phyloP scores from a whole-genome alignment of 2,329 filamentous ascomycete genomes.

The Apiospora hydei region DNA sequence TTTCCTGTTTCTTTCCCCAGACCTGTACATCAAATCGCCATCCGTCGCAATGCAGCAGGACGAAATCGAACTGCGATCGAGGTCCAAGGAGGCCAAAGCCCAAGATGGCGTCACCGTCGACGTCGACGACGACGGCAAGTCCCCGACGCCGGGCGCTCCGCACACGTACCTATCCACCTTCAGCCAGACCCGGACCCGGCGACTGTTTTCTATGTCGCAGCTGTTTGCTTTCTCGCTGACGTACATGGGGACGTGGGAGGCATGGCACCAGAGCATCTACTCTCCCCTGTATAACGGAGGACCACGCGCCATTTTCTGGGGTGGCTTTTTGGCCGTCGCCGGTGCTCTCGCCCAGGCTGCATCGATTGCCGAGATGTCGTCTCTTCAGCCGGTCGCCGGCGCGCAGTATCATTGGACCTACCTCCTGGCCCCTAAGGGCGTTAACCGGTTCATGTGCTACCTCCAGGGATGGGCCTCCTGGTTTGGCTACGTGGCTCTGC shows the following conservation, averaged over 20 bases:
- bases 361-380: slow-evolving; percentile 5
- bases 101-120: background rate
- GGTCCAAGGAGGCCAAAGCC: background rate
- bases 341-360: background rate
- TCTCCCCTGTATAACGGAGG: background rate
- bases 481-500: slow-evolving; percentile 4
- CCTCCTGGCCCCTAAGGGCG: background rate
- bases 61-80: background rate
- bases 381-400: slow-evolving; percentile 1
- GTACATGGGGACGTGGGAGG: slow-evolving; percentile 8
- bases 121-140: background rate
- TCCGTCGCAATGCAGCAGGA: background rate
- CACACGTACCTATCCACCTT: background rate
- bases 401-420: background rate
- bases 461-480: slow-evolving; percentile 4
- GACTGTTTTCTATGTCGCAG: slow-evolving; percentile 8
- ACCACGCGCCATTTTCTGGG: slow-evolving; percentile 5
- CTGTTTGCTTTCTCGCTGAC: background rate
- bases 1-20: background rate
- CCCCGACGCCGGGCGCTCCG: background rate
- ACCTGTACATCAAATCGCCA: background rate
- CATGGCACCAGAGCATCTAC: slow-evolving; percentile 14
- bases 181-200: slow-evolving; percentile 17
- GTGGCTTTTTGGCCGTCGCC: background rate
- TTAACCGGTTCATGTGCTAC: slow-evolving; percentile 3